These are phyloP conservation scores for Tylopilus intermedius DNA, from an alignment of 768 basidiomycete genomes.

Conservation along the genomic window DNA sequence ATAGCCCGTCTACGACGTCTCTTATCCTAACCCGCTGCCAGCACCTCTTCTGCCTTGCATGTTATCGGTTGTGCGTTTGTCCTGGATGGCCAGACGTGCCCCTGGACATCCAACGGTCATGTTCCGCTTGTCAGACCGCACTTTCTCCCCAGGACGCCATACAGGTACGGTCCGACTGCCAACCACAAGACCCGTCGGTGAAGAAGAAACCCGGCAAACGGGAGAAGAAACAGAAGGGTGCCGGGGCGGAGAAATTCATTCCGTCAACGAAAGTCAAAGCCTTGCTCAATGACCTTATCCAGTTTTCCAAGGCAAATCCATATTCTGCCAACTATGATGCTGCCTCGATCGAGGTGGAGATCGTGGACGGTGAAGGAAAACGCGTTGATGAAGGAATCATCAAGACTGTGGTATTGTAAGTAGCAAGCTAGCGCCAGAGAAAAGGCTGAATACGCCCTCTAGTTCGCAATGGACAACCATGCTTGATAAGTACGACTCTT, in stretches of 20 bases:
- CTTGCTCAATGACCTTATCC: conserved; percentile 72
- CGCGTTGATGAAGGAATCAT: conserved; percentile 62
- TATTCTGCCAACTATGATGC: conserved; percentile 86
- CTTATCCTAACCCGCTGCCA: conserved; percentile 88
- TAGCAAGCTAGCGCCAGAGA: conserved; percentile 20
- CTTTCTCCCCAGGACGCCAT: conserved; percentile 73
- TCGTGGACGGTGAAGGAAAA: conserved; percentile 71
- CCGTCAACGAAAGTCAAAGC: conserved; percentile 88
- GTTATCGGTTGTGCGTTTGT: conserved; percentile 77
- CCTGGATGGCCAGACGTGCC: conserved; percentile 75
- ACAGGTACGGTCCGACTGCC: conserved; percentile 66
- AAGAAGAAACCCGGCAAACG: conserved; percentile 65
- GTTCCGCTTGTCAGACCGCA: conserved; percentile 71
- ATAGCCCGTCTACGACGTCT: conserved; percentile 58
- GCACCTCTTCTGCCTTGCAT: conserved; percentile 85
- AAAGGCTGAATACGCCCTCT: conserved; percentile 13
- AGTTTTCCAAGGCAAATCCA: conserved; percentile 80
- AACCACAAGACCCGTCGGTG: conserved; percentile 33
- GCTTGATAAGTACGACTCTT: conserved; percentile 71
- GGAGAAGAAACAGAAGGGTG: conserved; percentile 61
- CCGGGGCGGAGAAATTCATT: conserved; percentile 50
- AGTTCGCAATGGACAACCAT: conserved; percentile 95
- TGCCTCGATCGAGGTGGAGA: conserved; percentile 62
- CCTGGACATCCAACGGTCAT: conserved; percentile 53
- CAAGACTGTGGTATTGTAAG: conserved; percentile 96